Base-by-base conservation (phyloP, 441 rosid species). In the Eutrema salsugineum region DNA sequence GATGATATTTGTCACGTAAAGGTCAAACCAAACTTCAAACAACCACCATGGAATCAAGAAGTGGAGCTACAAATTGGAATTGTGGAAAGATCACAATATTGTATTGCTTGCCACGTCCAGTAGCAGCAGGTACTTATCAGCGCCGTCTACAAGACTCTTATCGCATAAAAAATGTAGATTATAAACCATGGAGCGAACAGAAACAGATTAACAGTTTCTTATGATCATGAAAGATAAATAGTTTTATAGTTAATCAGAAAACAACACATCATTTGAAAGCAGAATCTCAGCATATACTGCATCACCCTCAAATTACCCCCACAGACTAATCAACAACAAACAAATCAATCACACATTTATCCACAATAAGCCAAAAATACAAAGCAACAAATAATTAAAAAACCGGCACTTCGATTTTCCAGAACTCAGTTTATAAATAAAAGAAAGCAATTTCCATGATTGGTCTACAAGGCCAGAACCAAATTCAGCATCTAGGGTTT, bases 31-130 rank as follows among this genome's bases (percentile, higher is more conserved):
- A 59, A 60, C 62, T 9, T 59, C 64, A 38, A 67, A 53, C 16
- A 28, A 68, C 44, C 63, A 46, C 22, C 20, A 11, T 11, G 38
- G 42, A 40, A 54, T 53, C 42, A 53, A 53, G 43, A 55, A 54
- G 42, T 55, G 42, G 53, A 68, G 53, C 20, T 53, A 42, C 43
- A 17, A 33, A 56, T 33, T 56, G 61, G 61, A 11, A 39, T 84
- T 74, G 82, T 81, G 72, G 84, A 72, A 39, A 85, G 77, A 56
- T 84, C 87, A 70, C 82, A 82, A 75, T 9, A 80, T 82, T 7
- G 82, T 83, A 77, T 73, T 82, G 85, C 96, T 85, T 72, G 85
- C 76, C 70, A 84, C 87, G 63, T 88, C 86, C 57, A 85, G 39
- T 53, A 51, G 28, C 14, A 2, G n/a, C n/a, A 38, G 42, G n/a